Evolutionary conservation across 768 basidiomycete genomes (phyloP).

Genomic region (Pleurotus citrinopileatus): DNA sequence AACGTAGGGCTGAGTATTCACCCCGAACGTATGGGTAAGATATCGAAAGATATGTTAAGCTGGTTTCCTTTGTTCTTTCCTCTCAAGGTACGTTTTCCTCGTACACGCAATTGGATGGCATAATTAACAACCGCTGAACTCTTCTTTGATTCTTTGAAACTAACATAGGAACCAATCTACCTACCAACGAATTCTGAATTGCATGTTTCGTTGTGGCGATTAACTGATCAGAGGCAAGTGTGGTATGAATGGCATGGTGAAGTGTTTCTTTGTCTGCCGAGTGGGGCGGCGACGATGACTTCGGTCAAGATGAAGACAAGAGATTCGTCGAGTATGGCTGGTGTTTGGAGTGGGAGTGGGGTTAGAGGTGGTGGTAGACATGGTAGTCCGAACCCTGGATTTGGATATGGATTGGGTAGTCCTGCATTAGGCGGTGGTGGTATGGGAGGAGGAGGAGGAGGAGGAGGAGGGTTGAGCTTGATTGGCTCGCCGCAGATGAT

Average conservation of each 20-base stretch:
- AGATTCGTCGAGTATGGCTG: too few species aligned
- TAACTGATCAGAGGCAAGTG: conserved; percentile 84
- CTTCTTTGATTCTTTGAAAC: neutral
- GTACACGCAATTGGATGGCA: conserved; percentile 5
- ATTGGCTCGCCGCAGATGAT: conserved; percentile 3
- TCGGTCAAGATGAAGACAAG: neutral
- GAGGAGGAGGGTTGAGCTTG: neutral
- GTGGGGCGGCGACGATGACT: neutral
- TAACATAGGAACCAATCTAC: conserved; percentile 81
- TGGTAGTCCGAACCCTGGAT: neutral
- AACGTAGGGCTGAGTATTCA: conserved; percentile 92
- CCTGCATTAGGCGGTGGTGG: too few species aligned
- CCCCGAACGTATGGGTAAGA: conserved; percentile 78
- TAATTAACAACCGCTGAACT: neutral
- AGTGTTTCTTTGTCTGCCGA: conserved; percentile 58
- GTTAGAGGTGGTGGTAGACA: too few species aligned
- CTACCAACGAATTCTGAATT: conserved; percentile 91
- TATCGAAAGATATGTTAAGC: conserved; percentile 96
- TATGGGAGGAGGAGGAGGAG: too few species aligned
- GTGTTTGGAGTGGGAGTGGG: too few species aligned
- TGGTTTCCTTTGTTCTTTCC: conserved; percentile 99
- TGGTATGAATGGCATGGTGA: conserved; percentile 99
- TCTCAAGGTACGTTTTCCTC: conserved; percentile 60
- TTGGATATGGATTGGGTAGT: conserved; percentile 18
- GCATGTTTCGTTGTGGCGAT: conserved; percentile 90